phyloP scores from a whole-genome alignment of 2,329 filamentous ascomycete genomes.

The Metarhizium rileyi region DNA sequence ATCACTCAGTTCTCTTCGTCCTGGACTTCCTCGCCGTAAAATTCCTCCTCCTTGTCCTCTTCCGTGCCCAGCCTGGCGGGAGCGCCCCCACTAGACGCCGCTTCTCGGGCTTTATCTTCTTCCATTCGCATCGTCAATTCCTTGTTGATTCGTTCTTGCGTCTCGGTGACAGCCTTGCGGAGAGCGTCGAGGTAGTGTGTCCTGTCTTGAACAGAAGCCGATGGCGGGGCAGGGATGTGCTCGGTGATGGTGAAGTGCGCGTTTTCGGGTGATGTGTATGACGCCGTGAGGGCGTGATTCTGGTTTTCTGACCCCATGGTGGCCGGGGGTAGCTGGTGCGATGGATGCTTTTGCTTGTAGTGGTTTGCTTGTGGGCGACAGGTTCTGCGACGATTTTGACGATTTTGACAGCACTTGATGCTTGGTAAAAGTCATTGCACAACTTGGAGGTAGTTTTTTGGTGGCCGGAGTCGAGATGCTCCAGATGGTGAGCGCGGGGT shows the following conservation, averaged over 20 bases:
- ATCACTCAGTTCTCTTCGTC: conserved; percentile 46
- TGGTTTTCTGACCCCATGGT: neutral
- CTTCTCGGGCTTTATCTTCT: conserved; percentile 50
- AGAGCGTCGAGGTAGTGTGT: conserved; percentile 50
- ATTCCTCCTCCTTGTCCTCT: conserved; percentile 57
- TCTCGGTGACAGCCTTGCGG: conserved; percentile 40
- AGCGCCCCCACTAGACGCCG: conserved; percentile 12
- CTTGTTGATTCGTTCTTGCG: conserved; percentile 60
- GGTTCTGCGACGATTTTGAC: neutral
- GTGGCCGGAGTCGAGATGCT: no score
- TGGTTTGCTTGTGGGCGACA: neutral
- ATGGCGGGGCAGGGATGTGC: conserved; percentile 24
- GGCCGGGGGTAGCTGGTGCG: neutral
- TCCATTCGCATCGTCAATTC: conserved; percentile 68
- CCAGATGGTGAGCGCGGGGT: no score
- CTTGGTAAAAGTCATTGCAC: no score
- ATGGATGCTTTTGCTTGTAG: neutral
- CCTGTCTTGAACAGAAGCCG: conserved; percentile 36
- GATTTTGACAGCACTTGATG: no score
- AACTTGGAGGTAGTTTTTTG: no score
- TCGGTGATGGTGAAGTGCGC: conserved; percentile 34
- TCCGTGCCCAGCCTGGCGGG: conserved; percentile 25
- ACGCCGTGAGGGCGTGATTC: conserved; percentile 29
- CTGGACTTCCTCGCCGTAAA: conserved; percentile 78
- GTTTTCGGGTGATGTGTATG: conserved; percentile 44